Percentiles rank a stretch among this genome's conserved stretches.
Conservation (phyloP, 2,329 filamentous ascomycete species). For the Aspergillus ochraceoroseus region DNA sequence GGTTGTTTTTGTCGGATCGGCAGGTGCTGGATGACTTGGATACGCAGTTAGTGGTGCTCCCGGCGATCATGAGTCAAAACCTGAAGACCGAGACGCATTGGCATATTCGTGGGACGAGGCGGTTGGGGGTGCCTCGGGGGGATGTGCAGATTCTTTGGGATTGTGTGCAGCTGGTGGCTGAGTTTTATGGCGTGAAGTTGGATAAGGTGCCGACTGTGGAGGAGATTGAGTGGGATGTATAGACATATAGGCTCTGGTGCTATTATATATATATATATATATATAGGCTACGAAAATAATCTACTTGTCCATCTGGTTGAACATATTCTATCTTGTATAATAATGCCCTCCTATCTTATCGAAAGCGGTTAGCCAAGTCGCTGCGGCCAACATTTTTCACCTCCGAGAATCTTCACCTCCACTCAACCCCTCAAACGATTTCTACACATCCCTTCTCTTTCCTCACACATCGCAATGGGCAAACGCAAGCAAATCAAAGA, state of each 20-base stretch:
- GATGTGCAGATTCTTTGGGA: slow-evolving; percentile 40
- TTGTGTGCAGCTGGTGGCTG: slow-evolving; percentile 29
- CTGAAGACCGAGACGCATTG: slow-evolving; percentile 41
- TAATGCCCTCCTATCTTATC: too few relatives aligned
- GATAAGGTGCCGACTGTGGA: slow-evolving; percentile 33
- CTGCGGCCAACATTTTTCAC: too few relatives aligned
- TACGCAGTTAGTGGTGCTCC: slow-evolving; percentile 43
- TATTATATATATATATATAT: too few relatives aligned
- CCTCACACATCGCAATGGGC: slow-evolving; percentile 40
- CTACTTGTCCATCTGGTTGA: too few relatives aligned
- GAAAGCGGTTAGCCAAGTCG: too few relatives aligned
- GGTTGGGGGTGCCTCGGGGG: slow-evolving; percentile 37
- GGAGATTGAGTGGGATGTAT: slow-evolving; percentile 32
- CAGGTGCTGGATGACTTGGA: slow-evolving; percentile 41
- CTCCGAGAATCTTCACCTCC: slow-evolving; percentile 1
- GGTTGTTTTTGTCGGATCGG: slow-evolving; percentile 47
- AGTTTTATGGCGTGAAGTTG: slow-evolving; percentile 27
- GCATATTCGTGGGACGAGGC: slow-evolving; percentile 44
- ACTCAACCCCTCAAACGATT: not conserved
- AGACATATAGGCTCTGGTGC: too few relatives aligned
- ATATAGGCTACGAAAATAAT: too few relatives aligned
- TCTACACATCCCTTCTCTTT: not conserved
- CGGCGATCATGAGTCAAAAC: slow-evolving; percentile 46
- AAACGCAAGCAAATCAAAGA: slow-evolving; percentile 50
- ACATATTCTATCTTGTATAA: too few relatives aligned